Evolutionary conservation across 495 filamentous ascomycete species (phyloP).

Genomic region (Penicillium coprophilum): DNA sequence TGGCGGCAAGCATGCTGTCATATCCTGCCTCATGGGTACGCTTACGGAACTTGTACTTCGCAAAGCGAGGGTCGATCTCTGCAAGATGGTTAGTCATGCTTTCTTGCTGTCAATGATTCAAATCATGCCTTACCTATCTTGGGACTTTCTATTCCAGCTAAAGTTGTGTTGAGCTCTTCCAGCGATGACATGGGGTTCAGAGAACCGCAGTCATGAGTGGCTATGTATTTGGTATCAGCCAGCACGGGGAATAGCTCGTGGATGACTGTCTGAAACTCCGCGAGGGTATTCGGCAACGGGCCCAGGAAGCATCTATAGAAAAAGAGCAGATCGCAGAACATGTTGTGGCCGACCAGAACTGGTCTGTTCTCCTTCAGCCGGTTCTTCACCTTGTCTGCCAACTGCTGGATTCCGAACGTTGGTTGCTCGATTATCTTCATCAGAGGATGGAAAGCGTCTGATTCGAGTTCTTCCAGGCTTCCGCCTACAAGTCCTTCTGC

Average conservation of each 20-base stretch:
- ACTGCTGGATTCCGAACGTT: constrained; percentile 28
- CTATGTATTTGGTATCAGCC: constrained; percentile 78
- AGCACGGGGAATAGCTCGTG: constrained; percentile 64
- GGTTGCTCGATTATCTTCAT: constrained; percentile 47
- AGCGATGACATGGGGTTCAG: constrained; percentile 53
- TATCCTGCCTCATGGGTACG: constrained; percentile 68
- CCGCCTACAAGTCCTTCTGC: constrained; percentile 66
- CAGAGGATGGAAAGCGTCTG: constrained; percentile 36
- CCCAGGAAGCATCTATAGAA: constrained; percentile 71
- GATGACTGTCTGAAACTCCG: constrained; percentile 57
- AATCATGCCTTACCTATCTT: constrained; percentile 45
- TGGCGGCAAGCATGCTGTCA: constrained; percentile 69
- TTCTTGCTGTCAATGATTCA: neutral
- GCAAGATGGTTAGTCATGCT: neutral
- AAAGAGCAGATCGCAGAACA: constrained; percentile 72
- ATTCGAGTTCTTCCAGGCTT: constrained; percentile 52
- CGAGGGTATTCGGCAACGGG: constrained; percentile 57
- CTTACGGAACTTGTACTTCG: constrained; percentile 46
- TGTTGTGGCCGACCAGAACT: constrained; percentile 73
- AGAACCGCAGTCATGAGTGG: constrained; percentile 54
- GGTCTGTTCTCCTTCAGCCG: constrained; percentile 48
- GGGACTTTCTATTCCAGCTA: constrained; percentile 41
- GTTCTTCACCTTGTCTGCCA: constrained; percentile 29
- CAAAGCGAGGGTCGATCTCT: constrained; percentile 40
- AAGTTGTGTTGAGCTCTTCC: constrained; percentile 45